A percentile compares a stretch with the other conserved stretches of the same genome.
Evolutionary conservation across 441 rosid genomes (phyloP).

Genomic region (Erodium texanum): DNA sequence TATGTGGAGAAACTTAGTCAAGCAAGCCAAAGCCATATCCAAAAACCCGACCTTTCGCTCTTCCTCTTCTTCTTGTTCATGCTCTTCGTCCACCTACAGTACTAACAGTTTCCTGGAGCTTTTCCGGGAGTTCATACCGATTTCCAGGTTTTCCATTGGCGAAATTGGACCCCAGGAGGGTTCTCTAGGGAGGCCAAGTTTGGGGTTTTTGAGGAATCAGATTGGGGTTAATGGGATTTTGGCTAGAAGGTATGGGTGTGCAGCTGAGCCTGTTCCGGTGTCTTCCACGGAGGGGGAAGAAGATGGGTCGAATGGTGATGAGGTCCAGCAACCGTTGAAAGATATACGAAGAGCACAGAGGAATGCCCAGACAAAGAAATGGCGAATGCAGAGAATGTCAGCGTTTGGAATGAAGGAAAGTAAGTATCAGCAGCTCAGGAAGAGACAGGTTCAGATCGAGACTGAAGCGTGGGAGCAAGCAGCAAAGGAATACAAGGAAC

Average conservation of each 20-base stretch:
- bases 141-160: background rate
- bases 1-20: background rate
- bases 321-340: conserved; percentile 32
- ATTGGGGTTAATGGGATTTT: conserved; percentile 9
- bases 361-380: background rate
- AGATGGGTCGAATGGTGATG: conserved; percentile 40
- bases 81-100: background rate
- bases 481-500: conserved; percentile 72
- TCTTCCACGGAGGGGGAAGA: conserved; percentile 35
- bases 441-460: conserved; percentile 68
- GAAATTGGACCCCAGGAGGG: no score
- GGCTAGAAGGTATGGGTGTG: conserved; percentile 36
- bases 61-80: background rate
- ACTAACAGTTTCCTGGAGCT: background rate
- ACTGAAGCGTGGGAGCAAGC: conserved; percentile 87
- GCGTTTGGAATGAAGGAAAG: conserved; percentile 47
- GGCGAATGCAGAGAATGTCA: conserved; percentile 32
- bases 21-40: background rate
- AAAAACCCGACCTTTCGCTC: background rate
- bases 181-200: background rate
- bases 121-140: background rate
- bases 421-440: conserved; percentile 43
- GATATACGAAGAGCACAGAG: conserved; percentile 16
- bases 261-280: conserved; percentile 42
- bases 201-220: conserved; percentile 9